phyloP scores from a whole-genome alignment of 2,329 filamentous ascomycete genomes.

The Sordariomycetes sp. region DNA sequence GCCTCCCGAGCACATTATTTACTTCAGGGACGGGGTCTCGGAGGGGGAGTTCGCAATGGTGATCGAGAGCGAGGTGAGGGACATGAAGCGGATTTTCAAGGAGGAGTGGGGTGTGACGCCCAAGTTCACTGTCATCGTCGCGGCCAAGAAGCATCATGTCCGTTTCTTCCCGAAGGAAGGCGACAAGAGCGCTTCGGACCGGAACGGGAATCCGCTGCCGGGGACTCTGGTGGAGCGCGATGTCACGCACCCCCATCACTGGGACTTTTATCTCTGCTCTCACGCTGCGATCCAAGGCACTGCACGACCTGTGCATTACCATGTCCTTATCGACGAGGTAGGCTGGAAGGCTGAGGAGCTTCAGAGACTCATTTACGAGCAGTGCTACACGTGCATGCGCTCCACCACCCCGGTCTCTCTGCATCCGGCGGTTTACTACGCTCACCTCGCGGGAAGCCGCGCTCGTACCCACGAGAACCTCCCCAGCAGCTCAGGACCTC shows the following conservation, averaged over 20 bases:
- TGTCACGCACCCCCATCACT: slow-evolving; percentile 82
- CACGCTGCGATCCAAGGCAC: slow-evolving; percentile 82
- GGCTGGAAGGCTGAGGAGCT: slow-evolving; percentile 53
- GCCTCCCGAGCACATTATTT: slow-evolving; percentile 63
- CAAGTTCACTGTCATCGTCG: slow-evolving; percentile 75
- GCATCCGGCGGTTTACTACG: slow-evolving; percentile 88
- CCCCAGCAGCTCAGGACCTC: slow-evolving; percentile 28
- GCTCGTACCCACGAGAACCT: slow-evolving; percentile 59
- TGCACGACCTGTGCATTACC: slow-evolving; percentile 82
- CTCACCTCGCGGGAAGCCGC: slow-evolving; percentile 75
- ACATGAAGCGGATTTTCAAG: slow-evolving; percentile 51
- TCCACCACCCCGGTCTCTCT: slow-evolving; percentile 87
- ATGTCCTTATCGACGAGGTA: slow-evolving; percentile 75
- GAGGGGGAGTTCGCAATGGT: slow-evolving; percentile 78
- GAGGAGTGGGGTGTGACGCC: slow-evolving; percentile 28
- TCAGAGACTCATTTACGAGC: slow-evolving; percentile 84
- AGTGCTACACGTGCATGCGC: slow-evolving; percentile 85
- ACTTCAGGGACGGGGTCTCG: slow-evolving; percentile 85
- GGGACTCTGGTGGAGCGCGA: slow-evolving; percentile 81
- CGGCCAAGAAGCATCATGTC: slow-evolving; percentile 88
- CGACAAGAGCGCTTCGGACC: slow-evolving; percentile 38
- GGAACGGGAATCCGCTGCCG: slow-evolving; percentile 69
- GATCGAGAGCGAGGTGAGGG: slow-evolving; percentile 60
- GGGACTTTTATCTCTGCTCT: slow-evolving; percentile 63
- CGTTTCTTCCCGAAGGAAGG: slow-evolving; percentile 68